These are phyloP conservation scores for Metschnikowia similis DNA, from an alignment of 805 yeast species.

Conservation along the genomic window DNA sequence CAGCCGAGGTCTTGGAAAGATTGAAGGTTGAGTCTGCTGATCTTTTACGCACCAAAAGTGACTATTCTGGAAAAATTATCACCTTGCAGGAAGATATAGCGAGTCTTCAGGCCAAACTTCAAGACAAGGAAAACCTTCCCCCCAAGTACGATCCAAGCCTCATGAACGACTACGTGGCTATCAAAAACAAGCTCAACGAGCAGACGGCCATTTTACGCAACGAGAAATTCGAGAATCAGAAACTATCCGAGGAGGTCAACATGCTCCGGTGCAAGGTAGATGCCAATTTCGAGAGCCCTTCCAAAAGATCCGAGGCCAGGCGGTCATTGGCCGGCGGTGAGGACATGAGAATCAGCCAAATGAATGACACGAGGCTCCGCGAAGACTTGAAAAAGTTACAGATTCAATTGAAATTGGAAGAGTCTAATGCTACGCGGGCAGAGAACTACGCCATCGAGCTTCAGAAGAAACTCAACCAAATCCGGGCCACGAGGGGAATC, in stretches of 20 bases:
- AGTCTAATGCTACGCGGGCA: conserved; percentile 47
- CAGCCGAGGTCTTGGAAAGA: conserved; percentile 11
- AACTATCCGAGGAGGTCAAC: conserved; percentile 51
- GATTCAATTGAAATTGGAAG: conserved; percentile 48
- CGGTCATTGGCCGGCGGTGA: conserved; percentile 35
- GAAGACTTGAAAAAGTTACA: conserved; percentile 49
- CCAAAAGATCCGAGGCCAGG: conserved; percentile 19
- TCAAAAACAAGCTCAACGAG: conserved; percentile 52
- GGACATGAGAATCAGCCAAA: conserved; percentile 16
- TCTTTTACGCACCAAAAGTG: conserved; percentile 20
- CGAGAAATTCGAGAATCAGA: conserved; percentile 43
- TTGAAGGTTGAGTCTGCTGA: conserved; percentile 23
- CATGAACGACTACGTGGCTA: conserved; percentile 42
- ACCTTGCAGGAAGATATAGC: conserved; percentile 21
- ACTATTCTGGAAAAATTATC: conserved; percentile 26
- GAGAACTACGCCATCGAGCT: conserved; percentile 45
- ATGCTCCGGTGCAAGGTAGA: conserved; percentile 46
- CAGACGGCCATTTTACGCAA: conserved; percentile 44
- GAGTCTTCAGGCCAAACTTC: conserved; percentile 19
- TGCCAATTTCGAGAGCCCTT: conserved; percentile 16
- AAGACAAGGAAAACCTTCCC: conserved; percentile 37
- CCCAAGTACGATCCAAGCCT: conserved; percentile 27
- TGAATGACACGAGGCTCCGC: conserved; percentile 11
- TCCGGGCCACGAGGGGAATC: conserved; percentile 39
- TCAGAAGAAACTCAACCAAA: conserved; percentile 39